Evolutionary conservation across 352 stramenopile genomes (phyloP), one percentile per base, ranked within the genome.

Genomic region (Globisporangium nagaii): DNA sequence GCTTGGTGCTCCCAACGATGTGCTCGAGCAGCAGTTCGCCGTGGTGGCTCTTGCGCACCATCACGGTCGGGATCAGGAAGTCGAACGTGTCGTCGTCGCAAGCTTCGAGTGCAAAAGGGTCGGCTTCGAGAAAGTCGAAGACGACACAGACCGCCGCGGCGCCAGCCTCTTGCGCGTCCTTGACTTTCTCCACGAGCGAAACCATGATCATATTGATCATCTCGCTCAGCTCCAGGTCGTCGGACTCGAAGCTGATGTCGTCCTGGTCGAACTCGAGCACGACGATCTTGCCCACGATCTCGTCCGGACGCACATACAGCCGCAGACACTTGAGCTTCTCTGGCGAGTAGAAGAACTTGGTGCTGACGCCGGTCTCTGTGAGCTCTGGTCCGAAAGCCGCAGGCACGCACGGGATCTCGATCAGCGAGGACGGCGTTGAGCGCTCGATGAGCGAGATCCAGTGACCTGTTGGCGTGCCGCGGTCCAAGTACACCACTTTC

Each of bases 121-220:
- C 80, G 0, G 80, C 80, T 3, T 85, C 73, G 0, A 90, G 62
- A 17, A 90, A 86, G 45, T 83, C 75, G 53, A 90, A 88, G 20
- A 88, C 67, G 41, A 89, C 44, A 28, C 84, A 51, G 9, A 87
- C 78, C 1, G 63, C 78, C 1, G 74, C 56, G 2, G 80, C 80
- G 1, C 78, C 78, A 5, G 71, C 65, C 10, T 77, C 66, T 28
- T 90, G 80, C 2, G 80, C 78, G 46, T 90, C 80, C 25, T 87
- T 87, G 45, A 88, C 74, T 13, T 85, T 84, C 25, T 75, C 75
- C n/a, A 90, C 72, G 3, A 90, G 60, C 13, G 72, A 78, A 28
- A 74, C 56, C 78, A 90, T 88, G 28, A 88, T 71, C 32, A 77
- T 68, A 10, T 49, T 57, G 47, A 90, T 84, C 42, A 87, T 79